A percentile compares a stretch with the other conserved stretches of the same genome.
phyloP scores from a whole-genome alignment of 176 grass and related monocot species.

The Elaeis guineensis region DNA sequence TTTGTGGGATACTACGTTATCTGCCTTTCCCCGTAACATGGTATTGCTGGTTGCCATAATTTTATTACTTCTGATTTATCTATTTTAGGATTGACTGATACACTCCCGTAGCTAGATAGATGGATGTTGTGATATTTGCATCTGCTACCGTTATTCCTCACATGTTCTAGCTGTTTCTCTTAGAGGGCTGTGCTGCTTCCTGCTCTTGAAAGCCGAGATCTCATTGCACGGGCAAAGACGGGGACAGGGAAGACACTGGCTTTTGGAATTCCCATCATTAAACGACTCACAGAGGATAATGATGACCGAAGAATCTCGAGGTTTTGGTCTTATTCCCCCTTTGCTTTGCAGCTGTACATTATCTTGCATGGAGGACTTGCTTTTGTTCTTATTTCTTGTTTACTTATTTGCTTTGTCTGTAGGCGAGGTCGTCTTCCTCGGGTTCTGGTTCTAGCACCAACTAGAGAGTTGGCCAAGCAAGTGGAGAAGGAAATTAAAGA shows the following conservation, averaged over 20 bases:
- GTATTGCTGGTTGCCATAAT: too few relatives aligned
- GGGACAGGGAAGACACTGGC: slow-evolving; percentile 95
- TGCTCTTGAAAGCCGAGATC: slow-evolving; percentile 76
- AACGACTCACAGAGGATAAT: slow-evolving; percentile 66
- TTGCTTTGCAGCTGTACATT: too few relatives aligned
- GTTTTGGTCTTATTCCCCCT: slow-evolving; percentile 19
- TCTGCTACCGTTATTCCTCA: not conserved
- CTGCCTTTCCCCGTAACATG: too few relatives aligned
- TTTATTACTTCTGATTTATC: too few relatives aligned
- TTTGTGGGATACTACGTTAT: too few relatives aligned
- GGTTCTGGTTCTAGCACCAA: slow-evolving; percentile 81
- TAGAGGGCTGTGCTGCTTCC: slow-evolving; percentile 91
- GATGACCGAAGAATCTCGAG: slow-evolving; percentile 26
- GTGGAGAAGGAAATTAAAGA: slow-evolving; percentile 99
- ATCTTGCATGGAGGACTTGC: too few relatives aligned
- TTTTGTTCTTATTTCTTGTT: not conserved
- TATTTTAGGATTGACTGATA: too few relatives aligned
- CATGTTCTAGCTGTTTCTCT: slow-evolving; percentile 12
- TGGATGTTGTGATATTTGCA: not conserved
- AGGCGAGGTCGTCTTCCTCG: slow-evolving; percentile 57
- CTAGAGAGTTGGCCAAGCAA: slow-evolving; percentile 92
- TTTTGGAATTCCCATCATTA: slow-evolving; percentile 96
- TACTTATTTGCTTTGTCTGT: not conserved
- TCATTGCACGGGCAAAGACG: slow-evolving; percentile 96
- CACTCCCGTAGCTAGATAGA: too few relatives aligned